Conservation (phyloP, 306 rosid species). For the Lathyrus sativus region DNA sequence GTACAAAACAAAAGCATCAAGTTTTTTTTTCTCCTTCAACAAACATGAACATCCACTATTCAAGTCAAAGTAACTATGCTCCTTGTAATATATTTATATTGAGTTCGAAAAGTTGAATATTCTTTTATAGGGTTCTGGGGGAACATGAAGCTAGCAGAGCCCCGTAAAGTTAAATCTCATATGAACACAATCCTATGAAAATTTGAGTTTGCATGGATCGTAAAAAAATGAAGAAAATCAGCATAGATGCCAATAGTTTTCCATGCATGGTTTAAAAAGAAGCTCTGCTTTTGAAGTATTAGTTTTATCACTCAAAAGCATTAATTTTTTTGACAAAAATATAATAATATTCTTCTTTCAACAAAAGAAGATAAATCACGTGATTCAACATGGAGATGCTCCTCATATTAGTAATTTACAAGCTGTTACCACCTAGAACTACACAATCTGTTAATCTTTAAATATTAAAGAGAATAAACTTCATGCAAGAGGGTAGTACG, state of each 20-base stretch:
- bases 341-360: slow-evolving; percentile 17
- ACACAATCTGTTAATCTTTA: not conserved
- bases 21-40: slow-evolving; percentile 14
- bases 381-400: slow-evolving; percentile 32
- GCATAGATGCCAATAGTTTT: slow-evolving; percentile 39
- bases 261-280: slow-evolving; percentile 45
- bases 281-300: slow-evolving; percentile 43
- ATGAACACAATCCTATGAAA: slow-evolving; percentile 31
- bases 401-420: too few relatives aligned
- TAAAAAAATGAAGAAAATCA: slow-evolving; percentile 41
- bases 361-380: slow-evolving; percentile 42
- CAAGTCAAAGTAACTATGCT: slow-evolving; percentile 38
- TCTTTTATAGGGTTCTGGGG: slow-evolving; percentile 12
- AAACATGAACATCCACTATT: slow-evolving; percentile 35
- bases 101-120: slow-evolving; percentile 38
- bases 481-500: slow-evolving; percentile 1
- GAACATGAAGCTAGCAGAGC: slow-evolving; percentile 22
- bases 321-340: slow-evolving; percentile 5
- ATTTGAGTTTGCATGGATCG: slow-evolving; percentile 15
- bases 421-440: not conserved
- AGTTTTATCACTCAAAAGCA: slow-evolving; percentile 38
- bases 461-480: not conserved
- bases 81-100: slow-evolving; percentile 2
- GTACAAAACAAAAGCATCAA: slow-evolving; percentile 34
- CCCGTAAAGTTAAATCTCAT: slow-evolving; percentile 32